These are phyloP conservation scores for Salvia sclarea DNA, from an alignment of 305 asterid genomes.

Conservation along the genomic window DNA sequence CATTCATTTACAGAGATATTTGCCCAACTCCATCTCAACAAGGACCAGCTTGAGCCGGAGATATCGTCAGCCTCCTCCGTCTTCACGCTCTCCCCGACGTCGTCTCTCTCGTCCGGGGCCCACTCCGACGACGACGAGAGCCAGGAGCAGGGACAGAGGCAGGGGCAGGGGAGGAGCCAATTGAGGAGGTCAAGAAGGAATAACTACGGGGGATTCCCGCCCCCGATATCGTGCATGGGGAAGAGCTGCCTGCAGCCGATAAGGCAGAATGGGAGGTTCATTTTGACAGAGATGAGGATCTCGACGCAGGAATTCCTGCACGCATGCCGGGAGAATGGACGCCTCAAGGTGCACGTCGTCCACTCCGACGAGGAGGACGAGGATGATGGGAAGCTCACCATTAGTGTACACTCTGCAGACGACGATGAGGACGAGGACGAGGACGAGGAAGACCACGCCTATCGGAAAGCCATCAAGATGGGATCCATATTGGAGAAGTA, in stretches of 20 bases:
- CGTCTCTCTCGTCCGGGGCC: slow-evolving; percentile 17
- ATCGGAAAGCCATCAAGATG: not conserved
- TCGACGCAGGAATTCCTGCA: slow-evolving; percentile 73
- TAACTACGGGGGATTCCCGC: slow-evolving; percentile 52
- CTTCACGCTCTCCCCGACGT: slow-evolving; percentile 34
- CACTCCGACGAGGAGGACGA: slow-evolving; percentile 55
- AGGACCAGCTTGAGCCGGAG: slow-evolving; percentile 35
- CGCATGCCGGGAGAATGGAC: slow-evolving; percentile 76
- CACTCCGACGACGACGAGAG: slow-evolving; percentile 46
- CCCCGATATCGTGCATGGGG: slow-evolving; percentile 82
- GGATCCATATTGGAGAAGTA: slow-evolving; percentile 6
- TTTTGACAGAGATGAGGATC: slow-evolving; percentile 62
- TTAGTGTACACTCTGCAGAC: too few species aligned
- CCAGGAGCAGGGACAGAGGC: too few species aligned
- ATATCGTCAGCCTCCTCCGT: slow-evolving; percentile 34
- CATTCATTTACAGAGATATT: slow-evolving; percentile 59
- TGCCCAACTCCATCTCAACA: slow-evolving; percentile 48
- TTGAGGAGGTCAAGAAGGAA: slow-evolving; percentile 30
- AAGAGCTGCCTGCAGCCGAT: slow-evolving; percentile 58
- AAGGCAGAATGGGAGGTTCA: slow-evolving; percentile 71
- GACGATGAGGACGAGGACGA: slow-evolving; percentile 37
- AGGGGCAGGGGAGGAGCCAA: not conserved
- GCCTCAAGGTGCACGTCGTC: slow-evolving; percentile 58
- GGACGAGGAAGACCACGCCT: not conserved
- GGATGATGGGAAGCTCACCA: slow-evolving; percentile 28